Base-by-base conservation (phyloP, 257 asterid genomes). In the Leonotis leonurus region DNA sequence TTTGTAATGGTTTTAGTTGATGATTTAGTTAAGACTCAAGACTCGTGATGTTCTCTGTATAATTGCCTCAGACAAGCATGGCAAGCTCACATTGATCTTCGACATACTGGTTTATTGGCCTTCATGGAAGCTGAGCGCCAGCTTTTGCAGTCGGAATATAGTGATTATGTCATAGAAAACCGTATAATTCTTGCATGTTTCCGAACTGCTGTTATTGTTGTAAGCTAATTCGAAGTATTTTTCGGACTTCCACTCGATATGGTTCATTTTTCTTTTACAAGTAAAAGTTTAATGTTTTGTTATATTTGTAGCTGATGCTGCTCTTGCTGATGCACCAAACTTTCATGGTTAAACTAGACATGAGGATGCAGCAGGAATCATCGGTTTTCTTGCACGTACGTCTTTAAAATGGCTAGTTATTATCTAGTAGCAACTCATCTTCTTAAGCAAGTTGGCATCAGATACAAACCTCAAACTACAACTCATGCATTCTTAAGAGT, bases 291-390 rank as follows among this genome's bases (percentile, higher is more conserved):
- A 56, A 17, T 1, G 12, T 33, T n/a, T n/a, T n/a, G 36, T 17
- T 29, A 2, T 55, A 33, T 68, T 5, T 68, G 70, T 74, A 86
- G 95, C 62, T 86, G 72, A 84, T 86, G 95, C 70, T 84, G 57
- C 81, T 86, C 58, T 75, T 86, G 78, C 64, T 84, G 70, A 49
- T 84, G 45, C 84, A 85, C 46, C 95, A 81, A 70, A 75, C 85
- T 22, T 69, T 86, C 48, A 56, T 84, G 80, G 76, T 78, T 61
- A 73, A 85, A 27, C 64, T 76, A 73, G 87, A 84, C 73, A 73
- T 81, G 8, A 79, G 85, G 44, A 77, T 86, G 79, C 73, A 80
- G 46, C 81, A 65, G 18, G 89, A 71, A 27, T 75, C 89, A 6
- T 76, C 89, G 6, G 45, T 41, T 40, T 78, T 84, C 72, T 75